These are phyloP conservation scores for Dicorynia guianensis DNA, from an alignment of 306 rosid species.

Conservation along the genomic window DNA sequence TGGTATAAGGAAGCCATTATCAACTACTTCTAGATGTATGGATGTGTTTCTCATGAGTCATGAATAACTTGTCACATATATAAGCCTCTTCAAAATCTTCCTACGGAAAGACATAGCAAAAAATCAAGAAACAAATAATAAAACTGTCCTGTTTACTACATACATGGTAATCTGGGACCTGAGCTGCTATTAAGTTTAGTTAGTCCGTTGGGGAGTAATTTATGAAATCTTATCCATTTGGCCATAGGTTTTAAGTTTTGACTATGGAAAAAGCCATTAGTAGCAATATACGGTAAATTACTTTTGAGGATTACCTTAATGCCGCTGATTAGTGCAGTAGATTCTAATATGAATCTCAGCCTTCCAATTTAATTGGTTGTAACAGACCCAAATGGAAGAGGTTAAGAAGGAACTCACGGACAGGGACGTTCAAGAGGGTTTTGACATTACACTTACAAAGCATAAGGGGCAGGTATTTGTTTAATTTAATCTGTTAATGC, in stretches of 20 bases:
- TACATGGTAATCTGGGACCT: background rate
- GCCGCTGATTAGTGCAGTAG: conserved; percentile 17
- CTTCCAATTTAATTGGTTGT: conserved; percentile 41
- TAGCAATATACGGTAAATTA: background rate
- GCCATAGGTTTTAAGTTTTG: background rate
- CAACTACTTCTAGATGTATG: background rate
- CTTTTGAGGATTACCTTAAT: background rate
- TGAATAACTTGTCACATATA: background rate
- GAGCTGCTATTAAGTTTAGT: background rate
- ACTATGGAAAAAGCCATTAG: background rate
- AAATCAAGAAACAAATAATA: background rate
- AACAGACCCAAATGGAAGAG: conserved; percentile 90
- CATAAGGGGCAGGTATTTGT: conserved; percentile 81
- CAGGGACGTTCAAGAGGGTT: conserved; percentile 82
- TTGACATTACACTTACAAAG: conserved; percentile 80
- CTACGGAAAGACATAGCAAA: background rate
- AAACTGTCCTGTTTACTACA: background rate
- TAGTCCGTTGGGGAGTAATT: background rate
- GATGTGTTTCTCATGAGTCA: background rate
- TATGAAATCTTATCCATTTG: background rate
- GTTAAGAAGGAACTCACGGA: conserved; percentile 80
- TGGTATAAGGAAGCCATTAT: background rate
- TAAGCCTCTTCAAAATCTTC: background rate
- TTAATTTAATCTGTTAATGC: conserved; percentile 25
- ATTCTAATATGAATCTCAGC: conserved; percentile 35